A percentile compares a stretch with the other conserved stretches of the same genome.
These are phyloP conservation scores for Hydnum rufescens DNA, from an alignment of 768 basidiomycete genomes.

Conservation along the genomic window DNA sequence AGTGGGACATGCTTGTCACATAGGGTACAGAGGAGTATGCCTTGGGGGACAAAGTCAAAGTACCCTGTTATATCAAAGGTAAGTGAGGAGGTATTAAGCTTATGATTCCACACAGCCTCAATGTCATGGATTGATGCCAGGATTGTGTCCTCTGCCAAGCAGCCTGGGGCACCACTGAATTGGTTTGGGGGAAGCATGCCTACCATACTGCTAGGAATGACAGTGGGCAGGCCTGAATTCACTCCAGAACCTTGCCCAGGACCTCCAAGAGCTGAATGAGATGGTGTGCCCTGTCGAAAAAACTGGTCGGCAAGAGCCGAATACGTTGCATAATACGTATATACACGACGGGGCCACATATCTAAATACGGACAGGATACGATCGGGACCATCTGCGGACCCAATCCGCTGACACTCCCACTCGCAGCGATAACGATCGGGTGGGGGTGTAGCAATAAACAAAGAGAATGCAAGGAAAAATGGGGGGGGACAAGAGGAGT, in stretches of 20 bases:
- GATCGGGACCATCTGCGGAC: too few relatives aligned
- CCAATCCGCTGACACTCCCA: too few relatives aligned
- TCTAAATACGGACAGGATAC: too few relatives aligned
- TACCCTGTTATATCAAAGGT: background rate
- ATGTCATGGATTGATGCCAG: conserved; percentile 13
- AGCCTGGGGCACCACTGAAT: conserved; percentile 12
- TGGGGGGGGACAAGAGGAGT: too few relatives aligned
- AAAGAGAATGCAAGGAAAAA: too few relatives aligned
- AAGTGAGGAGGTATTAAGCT: background rate
- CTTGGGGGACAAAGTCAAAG: background rate
- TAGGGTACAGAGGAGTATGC: background rate
- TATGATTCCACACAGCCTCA: conserved; percentile 6
- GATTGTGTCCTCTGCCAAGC: conserved; percentile 10
- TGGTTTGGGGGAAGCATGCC: conserved; percentile 10
- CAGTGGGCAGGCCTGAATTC: conserved; percentile 14
- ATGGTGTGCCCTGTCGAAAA: too few relatives aligned
- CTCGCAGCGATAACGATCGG: too few relatives aligned
- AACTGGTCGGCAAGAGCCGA: too few relatives aligned
- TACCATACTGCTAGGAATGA: conserved; percentile 15
- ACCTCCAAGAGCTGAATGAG: conserved; percentile 14
- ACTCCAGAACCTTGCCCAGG: conserved; percentile 19
- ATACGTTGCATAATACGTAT: too few relatives aligned
- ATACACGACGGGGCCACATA: too few relatives aligned
- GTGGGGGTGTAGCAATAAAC: too few relatives aligned
- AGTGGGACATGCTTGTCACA: background rate